These are phyloP conservation scores for Wickerhamiella pararugosa DNA, from an alignment of 1,139 yeast species.

Conservation along the genomic window DNA sequence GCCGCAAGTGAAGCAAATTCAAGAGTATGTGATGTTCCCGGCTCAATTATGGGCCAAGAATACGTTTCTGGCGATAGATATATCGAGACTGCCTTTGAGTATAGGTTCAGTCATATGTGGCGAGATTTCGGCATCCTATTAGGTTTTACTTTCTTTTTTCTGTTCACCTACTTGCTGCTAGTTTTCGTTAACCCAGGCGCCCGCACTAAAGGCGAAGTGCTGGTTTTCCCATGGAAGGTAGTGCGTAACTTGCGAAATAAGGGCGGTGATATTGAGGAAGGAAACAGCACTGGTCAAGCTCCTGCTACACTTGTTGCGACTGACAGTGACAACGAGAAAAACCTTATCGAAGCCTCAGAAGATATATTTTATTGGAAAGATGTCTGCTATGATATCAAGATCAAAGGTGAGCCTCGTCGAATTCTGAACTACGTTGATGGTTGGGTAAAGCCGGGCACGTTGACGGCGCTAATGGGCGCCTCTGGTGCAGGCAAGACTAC, in stretches of 20 bases:
- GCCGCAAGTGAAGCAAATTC: constrained; percentile 22
- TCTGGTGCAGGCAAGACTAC: constrained; percentile 90
- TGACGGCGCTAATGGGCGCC: constrained; percentile 75
- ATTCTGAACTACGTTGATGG: constrained; percentile 62
- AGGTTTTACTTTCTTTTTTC: constrained; percentile 41
- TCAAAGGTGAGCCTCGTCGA: constrained; percentile 42
- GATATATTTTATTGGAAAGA: constrained; percentile 69
- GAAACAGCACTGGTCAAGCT: constrained; percentile 9
- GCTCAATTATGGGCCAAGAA: constrained; percentile 42
- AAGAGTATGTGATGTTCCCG: constrained; percentile 45
- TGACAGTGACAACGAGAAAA: constrained; percentile 12
- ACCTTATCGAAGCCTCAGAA: constrained; percentile 17
- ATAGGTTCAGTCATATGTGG: constrained; percentile 54
- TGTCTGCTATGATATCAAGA: constrained; percentile 56
- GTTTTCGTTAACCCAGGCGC: constrained; percentile 60
- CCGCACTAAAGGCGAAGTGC: constrained; percentile 70
- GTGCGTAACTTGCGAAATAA: constrained; percentile 11
- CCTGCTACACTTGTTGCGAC: constrained; percentile 4
- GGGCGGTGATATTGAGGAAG: constrained; percentile 10
- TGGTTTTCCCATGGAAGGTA: constrained; percentile 41
- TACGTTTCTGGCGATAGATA: constrained; percentile 46
- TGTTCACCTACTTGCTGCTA: constrained; percentile 38
- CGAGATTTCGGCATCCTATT: constrained; percentile 63
- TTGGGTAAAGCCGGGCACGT: constrained; percentile 66
- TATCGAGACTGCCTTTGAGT: constrained; percentile 33